Base-by-base conservation (phyloP, 2,329 filamentous ascomycete genomes). In the Endoconidiophora polonica region DNA sequence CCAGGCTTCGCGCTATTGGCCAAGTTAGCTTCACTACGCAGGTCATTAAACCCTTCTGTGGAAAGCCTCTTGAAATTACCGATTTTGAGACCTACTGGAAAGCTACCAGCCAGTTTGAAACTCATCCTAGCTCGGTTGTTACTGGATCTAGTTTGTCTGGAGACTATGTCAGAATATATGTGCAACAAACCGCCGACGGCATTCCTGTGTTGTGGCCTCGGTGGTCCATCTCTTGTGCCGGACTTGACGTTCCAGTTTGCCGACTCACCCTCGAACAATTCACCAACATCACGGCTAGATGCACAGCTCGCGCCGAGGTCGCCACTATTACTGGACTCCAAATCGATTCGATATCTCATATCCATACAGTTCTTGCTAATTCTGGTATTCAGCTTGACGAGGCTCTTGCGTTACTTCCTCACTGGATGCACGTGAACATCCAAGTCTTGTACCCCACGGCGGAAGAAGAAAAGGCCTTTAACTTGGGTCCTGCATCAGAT, bases 41-140 rank as follows among this genome's bases (percentile, higher is more conserved):
- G 61, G 86, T 96, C 23, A 93, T 98, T 62, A 95, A 94, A 60
- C 91, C 91, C 0, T 98, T 96, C 67, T 79, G 81, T 55, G 90
- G 91, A 5, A 83, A 87, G 54, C 87, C 91, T 3, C 70, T 98
- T 20, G 91, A 98, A 63, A 95, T 98, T 54, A 94, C 91, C 1
- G 88, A 96, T 60, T 98, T 96, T 58, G 91, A 94, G 55, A 96
- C 91, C 0, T 98, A 98, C 65, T 98, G 91, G 91, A 98, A 96
- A 65, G 90, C 90, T 0, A 98, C 91, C 1, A 94, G 87, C 59
- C 87, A 94, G 58, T 75, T 91, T 44, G 80, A 85, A 46, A 65
- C 65, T 1, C 84, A 87, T 44, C 82, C 83, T 22, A 91, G 77
- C 60, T 85, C 86, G 22, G 77, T 96, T 22, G 86, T 98, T 16